These are phyloP conservation scores for Peronospora farinosa DNA, from an alignment of 352 stramenopile species.

Conservation along the genomic window DNA sequence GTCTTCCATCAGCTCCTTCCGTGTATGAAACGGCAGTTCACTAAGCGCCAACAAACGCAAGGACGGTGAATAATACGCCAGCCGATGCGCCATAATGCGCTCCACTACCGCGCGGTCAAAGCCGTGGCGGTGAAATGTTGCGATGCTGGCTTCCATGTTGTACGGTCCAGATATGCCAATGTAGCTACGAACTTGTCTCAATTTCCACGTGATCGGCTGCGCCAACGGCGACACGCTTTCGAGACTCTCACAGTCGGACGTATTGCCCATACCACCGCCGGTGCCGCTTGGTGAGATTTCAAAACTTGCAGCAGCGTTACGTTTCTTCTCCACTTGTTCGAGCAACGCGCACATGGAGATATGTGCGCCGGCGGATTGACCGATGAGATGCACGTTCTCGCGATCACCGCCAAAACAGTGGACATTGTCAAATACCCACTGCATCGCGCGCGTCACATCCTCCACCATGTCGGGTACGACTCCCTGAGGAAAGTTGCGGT, in stretches of 20 bases:
- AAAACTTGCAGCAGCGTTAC: constrained; percentile 10
- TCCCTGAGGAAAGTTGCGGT: constrained; percentile 87
- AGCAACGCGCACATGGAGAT: constrained; percentile 73
- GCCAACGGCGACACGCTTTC: constrained; percentile 28
- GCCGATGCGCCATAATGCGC: constrained; percentile 75
- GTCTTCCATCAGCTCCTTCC: constrained; percentile 23
- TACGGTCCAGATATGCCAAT: constrained; percentile 85
- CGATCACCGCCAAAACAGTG: constrained; percentile 81
- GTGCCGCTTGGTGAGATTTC: constrained; percentile 16
- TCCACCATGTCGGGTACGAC: constrained; percentile 87
- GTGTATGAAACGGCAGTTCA: constrained; percentile 27
- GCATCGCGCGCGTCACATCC: constrained; percentile 73
- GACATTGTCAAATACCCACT: constrained; percentile 86
- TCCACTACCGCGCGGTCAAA: constrained; percentile 71
- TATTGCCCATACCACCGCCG: constrained; percentile 24
- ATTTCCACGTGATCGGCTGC: constrained; percentile 47
- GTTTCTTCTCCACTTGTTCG: constrained; percentile 58
- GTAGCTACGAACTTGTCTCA: constrained; percentile 66
- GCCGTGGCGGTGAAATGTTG: constrained; percentile 78
- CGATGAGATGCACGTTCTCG: constrained; percentile 78
- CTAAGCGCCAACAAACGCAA: constrained; percentile 40
- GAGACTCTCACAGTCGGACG: constrained; percentile 31
- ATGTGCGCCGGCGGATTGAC: constrained; percentile 87
- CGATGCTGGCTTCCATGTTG: constrained; percentile 72
- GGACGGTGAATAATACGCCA: constrained; percentile 51